Base-by-base conservation (phyloP, 2,329 filamentous ascomycete species). In the Drechslera avenae region DNA sequence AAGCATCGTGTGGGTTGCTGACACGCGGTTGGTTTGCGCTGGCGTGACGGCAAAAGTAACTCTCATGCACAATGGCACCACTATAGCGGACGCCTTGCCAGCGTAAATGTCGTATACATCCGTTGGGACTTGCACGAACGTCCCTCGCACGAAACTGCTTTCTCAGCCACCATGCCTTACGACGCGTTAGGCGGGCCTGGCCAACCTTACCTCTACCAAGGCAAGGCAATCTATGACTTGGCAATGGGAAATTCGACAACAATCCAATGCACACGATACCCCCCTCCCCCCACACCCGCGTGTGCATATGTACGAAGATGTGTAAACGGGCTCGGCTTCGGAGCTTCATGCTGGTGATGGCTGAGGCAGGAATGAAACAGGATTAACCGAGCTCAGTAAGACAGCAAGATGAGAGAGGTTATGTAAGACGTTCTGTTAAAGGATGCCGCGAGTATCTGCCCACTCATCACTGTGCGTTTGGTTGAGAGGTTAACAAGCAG, bases 101-200 rank as follows among this genome's bases (percentile, higher is more conserved):
- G 36, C 28, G 51, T 52, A 49, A 39, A 46, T 47, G 47, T 45
- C 54, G 53, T 59, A 60, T 59, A 51, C 33, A 47, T 50, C 48
- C 50, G 41, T 36, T 26, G 34, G 34, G 26, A 12, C 34, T 39
- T 31, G 47, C 33, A 16, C 33, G 41, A 56, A 66, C 56, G 60
- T 37, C 26, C 36, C 39, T 52, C 60, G 47, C 46, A 62, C 62
- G 44, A 55, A 64, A 59, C 41, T 19, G 51, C 56, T 49, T 39
- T 50, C 63, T 64, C 55, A 68, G 68, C 68, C 68, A 63, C 68
- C 36, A 35, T 54, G 47, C 57, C 59, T 68, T 59, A 69, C 67
- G 64, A 68, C 62, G 55, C 58, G 44, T 46, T 51, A 35, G 31
- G 37, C 52, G 43, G 53, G 52, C 35, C 50, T 28, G n/a, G 36